phyloP scores from a whole-genome alignment of 352 stramenopile species.

The Phytophthora uliginosa region DNA sequence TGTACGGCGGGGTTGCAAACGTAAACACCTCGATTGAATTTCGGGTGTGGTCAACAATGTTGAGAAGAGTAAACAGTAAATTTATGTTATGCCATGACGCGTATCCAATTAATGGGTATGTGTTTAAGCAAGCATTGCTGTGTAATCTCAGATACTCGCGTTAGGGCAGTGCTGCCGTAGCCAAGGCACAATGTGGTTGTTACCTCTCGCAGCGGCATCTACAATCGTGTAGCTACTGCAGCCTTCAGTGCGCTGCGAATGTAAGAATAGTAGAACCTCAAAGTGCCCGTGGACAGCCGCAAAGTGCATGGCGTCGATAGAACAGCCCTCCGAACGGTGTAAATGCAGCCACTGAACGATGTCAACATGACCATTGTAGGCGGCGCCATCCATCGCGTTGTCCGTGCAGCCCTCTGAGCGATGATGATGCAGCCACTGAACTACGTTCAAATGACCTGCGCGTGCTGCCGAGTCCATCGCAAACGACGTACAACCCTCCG shows the following conservation, averaged over 20 bases:
- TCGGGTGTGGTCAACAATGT: slow-evolving; percentile 20
- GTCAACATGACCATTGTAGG: slow-evolving; percentile 16
- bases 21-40: not conserved
- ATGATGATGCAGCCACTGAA: slow-evolving; percentile 32
- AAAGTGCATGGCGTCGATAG: slow-evolving; percentile 42
- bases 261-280: slow-evolving; percentile 45
- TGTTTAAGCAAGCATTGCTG: not conserved
- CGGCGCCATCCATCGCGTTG: slow-evolving; percentile 30
- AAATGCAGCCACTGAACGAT: slow-evolving; percentile 32
- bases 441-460: slow-evolving; percentile 21
- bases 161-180: slow-evolving; percentile 24
- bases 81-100: not conserved
- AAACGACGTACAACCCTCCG: slow-evolving; percentile 30
- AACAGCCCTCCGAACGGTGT: slow-evolving; percentile 36
- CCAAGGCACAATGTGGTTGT: slow-evolving; percentile 23
- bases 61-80: not conserved
- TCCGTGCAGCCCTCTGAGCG: slow-evolving; percentile 21
- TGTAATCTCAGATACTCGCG: not conserved
- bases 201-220: slow-evolving; percentile 25
- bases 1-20: not conserved
- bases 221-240: slow-evolving; percentile 27
- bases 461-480: slow-evolving; percentile 30
- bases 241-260: slow-evolving; percentile 38
- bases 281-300: slow-evolving; percentile 42
- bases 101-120: no score